phyloP scores from a whole-genome alignment of 179 eudicot genomes.

The Beta macrorhiza region DNA sequence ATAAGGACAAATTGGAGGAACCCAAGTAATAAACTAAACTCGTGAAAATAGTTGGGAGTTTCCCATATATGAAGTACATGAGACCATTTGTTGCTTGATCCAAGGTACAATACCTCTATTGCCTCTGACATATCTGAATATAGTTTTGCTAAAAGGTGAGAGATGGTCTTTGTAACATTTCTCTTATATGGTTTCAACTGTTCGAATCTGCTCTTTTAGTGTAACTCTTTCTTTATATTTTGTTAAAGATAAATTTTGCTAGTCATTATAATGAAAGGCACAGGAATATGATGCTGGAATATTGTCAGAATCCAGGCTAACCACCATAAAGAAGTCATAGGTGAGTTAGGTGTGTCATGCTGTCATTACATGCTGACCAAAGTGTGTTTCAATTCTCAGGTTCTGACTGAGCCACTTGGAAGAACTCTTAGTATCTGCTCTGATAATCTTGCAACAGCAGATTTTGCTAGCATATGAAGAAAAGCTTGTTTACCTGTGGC shows the following conservation, averaged over 20 bases:
- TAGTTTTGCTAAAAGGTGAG: not conserved
- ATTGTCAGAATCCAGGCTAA: not conserved
- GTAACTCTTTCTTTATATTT: not conserved
- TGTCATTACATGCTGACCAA: not conserved
- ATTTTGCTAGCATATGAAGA: not conserved
- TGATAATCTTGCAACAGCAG: not conserved
- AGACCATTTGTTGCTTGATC: not conserved
- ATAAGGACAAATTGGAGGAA: not conserved
- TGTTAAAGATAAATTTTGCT: not conserved
- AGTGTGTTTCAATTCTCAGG: not conserved
- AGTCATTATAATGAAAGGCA: not conserved
- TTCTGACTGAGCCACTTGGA: not conserved
- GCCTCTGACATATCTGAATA: not conserved
- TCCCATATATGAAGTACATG: not conserved
- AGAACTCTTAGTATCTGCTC: not conserved
- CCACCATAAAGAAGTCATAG: not conserved
- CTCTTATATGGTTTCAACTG: not conserved
- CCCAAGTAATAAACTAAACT: not conserved
- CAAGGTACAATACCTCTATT: not conserved
- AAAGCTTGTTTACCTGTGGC: slow-evolving; percentile 51
- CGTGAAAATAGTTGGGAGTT: not conserved
- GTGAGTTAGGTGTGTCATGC: not conserved
- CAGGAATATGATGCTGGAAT: not conserved
- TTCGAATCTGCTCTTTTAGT: no score
- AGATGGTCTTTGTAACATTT: not conserved